These are phyloP conservation scores for Pisolithus microcarpus DNA, from an alignment of 768 basidiomycete species.

Conservation along the genomic window DNA sequence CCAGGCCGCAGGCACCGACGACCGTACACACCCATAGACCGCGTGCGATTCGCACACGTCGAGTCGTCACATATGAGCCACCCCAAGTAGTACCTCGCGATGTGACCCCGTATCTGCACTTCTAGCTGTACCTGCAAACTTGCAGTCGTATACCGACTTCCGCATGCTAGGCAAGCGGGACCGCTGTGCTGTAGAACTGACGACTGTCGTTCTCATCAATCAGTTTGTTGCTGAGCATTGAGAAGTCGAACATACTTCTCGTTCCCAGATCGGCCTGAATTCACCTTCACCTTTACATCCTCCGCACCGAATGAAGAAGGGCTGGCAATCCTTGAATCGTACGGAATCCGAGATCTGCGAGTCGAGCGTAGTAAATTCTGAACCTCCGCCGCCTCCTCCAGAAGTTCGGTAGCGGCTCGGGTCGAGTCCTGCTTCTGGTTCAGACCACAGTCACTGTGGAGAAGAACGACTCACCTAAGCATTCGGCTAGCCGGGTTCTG, in stretches of 20 bases:
- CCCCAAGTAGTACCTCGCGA: constrained; percentile 79
- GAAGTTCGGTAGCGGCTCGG: constrained; percentile 47
- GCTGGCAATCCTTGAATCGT: constrained; percentile 71
- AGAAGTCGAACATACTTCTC: constrained; percentile 38
- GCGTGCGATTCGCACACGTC: constrained; percentile 76
- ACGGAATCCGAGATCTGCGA: constrained; percentile 85
- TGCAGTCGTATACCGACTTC: constrained; percentile 39
- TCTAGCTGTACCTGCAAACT: constrained; percentile 84
- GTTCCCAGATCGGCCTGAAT: constrained; percentile 55
- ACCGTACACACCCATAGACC: constrained; percentile 92
- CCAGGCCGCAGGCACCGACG: constrained; percentile 57
- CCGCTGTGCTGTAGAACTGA: constrained; percentile 62
- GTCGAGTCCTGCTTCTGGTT: constrained; percentile 41
- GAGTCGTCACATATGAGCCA: constrained; percentile 86
- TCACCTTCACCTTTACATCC: constrained; percentile 54
- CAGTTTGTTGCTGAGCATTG: not conserved
- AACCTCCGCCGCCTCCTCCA: constrained; percentile 46
- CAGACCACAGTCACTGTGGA: not conserved
- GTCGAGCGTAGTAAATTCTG: constrained; percentile 69
- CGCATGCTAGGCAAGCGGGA: constrained; percentile 64
- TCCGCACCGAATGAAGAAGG: constrained; percentile 71
- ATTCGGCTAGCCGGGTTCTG: constrained; percentile 85
- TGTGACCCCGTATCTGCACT: constrained; percentile 68
- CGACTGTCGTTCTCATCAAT: constrained; percentile 36
- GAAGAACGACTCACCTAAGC: constrained; percentile 57